phyloP scores from a whole-genome alignment of 192 early-diverging fungal genomes.

The Coemansia sp. region DNA sequence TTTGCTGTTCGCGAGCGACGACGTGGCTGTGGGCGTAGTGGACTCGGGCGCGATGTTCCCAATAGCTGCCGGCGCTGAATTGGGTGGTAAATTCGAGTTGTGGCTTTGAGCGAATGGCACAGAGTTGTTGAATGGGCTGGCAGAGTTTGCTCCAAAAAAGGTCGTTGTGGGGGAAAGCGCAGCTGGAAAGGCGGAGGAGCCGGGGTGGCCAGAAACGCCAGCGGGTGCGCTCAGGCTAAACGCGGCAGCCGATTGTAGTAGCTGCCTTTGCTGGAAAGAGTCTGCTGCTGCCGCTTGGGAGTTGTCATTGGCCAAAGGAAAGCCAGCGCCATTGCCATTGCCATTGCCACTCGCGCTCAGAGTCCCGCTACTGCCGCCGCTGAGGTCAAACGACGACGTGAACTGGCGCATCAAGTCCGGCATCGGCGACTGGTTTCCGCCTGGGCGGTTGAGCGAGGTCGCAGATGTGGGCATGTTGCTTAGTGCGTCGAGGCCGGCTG shows the following conservation, averaged over 20 bases:
- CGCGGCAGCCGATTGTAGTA: slow-evolving; percentile 17
- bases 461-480: slow-evolving; percentile 33
- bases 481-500: slow-evolving; percentile 49
- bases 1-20: slow-evolving; percentile 4
- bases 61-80: not conserved
- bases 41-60: not conserved
- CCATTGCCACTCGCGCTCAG: not conserved
- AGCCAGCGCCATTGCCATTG: too few relatives aligned
- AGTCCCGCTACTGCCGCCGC: not conserved
- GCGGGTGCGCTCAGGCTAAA: slow-evolving; percentile 20
- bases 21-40: not conserved
- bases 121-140: slow-evolving; percentile 25
- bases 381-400: slow-evolving; percentile 48
- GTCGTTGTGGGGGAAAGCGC: slow-evolving; percentile 25
- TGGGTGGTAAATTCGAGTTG: not conserved
- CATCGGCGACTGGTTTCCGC: slow-evolving; percentile 25
- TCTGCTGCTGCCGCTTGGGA: slow-evolving; percentile 15
- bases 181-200: slow-evolving; percentile 18
- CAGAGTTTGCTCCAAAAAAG: slow-evolving; percentile 15
- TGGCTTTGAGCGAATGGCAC: slow-evolving; percentile 5
- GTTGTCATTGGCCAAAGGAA: slow-evolving; percentile 14
- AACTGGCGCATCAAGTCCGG: slow-evolving; percentile 49
- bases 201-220: slow-evolving; percentile 2
- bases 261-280: slow-evolving; percentile 4
- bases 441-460: slow-evolving; percentile 10